Base-by-base conservation (phyloP, 371 early-diverging fungal genomes). In the Mortierella sp. region DNA sequence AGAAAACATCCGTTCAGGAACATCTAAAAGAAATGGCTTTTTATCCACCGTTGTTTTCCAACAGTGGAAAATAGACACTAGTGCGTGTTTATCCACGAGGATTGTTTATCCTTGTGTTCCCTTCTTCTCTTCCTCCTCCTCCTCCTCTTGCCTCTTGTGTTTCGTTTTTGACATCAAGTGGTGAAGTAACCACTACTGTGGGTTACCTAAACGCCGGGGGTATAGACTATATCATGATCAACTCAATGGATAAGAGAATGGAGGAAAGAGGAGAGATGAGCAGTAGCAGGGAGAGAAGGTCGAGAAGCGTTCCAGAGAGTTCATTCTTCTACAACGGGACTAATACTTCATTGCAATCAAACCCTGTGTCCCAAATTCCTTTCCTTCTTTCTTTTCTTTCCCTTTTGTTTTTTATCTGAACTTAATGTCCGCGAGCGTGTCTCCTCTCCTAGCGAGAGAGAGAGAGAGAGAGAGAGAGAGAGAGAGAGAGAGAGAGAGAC, bases 261-360 rank as follows among this genome's bases (percentile, higher is more conserved):
- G 29, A 53, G 34, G 40, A 14, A 53, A 50, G 63, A 16, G 64
- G 37, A 55, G 39, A 39, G 43, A 61, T 69, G 66, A 64, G 39
- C 5, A 47, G 53, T 6, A 50, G 29, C 11, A 50, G 31, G n/a
- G 14, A n/a, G 45, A 50, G 66, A 76, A 70, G 55, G 65, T 34
- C 41, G 47, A 53, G 72, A 67, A 63, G 24, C 24, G 39, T 66
- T 67, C 73, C 63, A 71, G 45, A 45, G 29, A 44, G 50, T 64
- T 70, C 66, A 70, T 76, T 67, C 48, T 41, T 26, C 22, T 39
- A 26, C 52, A 22, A 13, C 22, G 31, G n/a, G 55, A 70, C 41
- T 53, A 61, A 39, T 22, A 9, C 37, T 70, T 58, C 45, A 44
- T 53, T 58, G 70, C 70, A 70, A 70, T 70, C 70, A 70, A 70